A percentile compares a stretch with the other conserved stretches of the same genome.
These are phyloP conservation scores for Tagetes patula DNA, from an alignment of 129 eudicot genomes.

Conservation along the genomic window DNA sequence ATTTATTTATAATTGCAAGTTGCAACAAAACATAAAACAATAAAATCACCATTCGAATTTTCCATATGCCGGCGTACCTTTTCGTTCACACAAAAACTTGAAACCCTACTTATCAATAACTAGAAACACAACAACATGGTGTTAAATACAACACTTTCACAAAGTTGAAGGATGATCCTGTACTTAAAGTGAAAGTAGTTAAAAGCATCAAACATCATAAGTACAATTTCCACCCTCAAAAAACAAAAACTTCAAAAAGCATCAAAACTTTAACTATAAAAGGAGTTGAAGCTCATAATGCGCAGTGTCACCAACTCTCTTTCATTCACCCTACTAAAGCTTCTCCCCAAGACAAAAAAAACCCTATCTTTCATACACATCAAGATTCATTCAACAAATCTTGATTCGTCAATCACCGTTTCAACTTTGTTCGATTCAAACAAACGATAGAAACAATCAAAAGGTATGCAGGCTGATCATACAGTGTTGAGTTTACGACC, in stretches of 20 bases:
- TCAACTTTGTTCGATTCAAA: slow-evolving; percentile 24
- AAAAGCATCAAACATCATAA: neutral
- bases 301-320: neutral
- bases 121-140: neutral
- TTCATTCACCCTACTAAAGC: slow-evolving; percentile 9
- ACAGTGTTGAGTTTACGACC: slow-evolving; percentile 91
- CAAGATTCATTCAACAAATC: slow-evolving; percentile 12
- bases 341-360: neutral
- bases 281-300: neutral
- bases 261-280: neutral
- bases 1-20: no score
- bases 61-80: neutral
- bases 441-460: slow-evolving; percentile 12
- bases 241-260: slow-evolving; percentile 1
- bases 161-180: neutral
- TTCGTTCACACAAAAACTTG: neutral
- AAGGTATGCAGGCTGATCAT: slow-evolving; percentile 95
- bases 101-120: neutral
- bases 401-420: slow-evolving; percentile 34
- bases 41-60: neutral
- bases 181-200: neutral
- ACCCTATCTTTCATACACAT: slow-evolving; percentile 32
- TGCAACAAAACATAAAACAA: neutral
- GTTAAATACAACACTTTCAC: neutral
- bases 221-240: neutral